These are phyloP conservation scores for Microdochium paspali DNA, from an alignment of 2,329 filamentous ascomycete genomes.

Conservation along the genomic window DNA sequence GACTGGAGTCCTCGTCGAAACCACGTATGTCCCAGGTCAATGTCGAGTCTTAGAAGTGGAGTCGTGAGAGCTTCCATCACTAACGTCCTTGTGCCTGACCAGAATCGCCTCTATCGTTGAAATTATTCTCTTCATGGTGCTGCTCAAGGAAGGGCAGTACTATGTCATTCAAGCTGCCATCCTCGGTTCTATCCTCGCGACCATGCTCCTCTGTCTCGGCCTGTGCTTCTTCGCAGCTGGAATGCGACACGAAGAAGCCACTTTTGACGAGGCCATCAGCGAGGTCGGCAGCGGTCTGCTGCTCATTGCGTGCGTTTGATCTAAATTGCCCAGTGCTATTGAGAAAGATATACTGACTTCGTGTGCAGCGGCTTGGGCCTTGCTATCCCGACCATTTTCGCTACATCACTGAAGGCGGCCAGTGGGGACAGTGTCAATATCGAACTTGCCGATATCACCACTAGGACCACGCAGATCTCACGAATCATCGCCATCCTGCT, in stretches of 20 bases:
- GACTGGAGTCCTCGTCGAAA: slow-evolving; percentile 52
- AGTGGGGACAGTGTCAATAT: slow-evolving; percentile 12
- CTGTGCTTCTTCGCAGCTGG: slow-evolving; percentile 74
- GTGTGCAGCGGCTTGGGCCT: slow-evolving; percentile 35
- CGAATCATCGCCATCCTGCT: slow-evolving; percentile 63
- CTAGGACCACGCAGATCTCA: slow-evolving; percentile 55
- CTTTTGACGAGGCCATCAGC: slow-evolving; percentile 65
- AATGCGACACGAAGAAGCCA: slow-evolving; percentile 55
- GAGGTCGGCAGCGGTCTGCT: slow-evolving; percentile 72
- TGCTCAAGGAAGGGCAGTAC: slow-evolving; percentile 47
- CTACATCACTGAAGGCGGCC: slow-evolving; percentile 28
- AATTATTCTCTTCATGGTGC: slow-evolving; percentile 72
- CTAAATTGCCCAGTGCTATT: slow-evolving; percentile 1
- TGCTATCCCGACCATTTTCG: slow-evolving; percentile 47
- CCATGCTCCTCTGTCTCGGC: slow-evolving; percentile 71
- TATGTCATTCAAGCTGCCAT: slow-evolving; percentile 78
- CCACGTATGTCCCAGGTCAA: slow-evolving; percentile 34
- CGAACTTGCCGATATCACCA: slow-evolving; percentile 26
- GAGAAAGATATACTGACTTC: neutral
- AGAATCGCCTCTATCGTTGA: slow-evolving; percentile 67
- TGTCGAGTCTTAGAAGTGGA: too few relatives aligned
- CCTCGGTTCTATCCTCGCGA: slow-evolving; percentile 73
- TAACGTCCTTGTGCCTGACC: neutral
- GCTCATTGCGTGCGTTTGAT: slow-evolving; percentile 66
- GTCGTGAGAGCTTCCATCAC: slow-evolving; percentile 17